These are phyloP conservation scores for Polytrichum formosum DNA, from an alignment of 225 moss, liverwort and hornwort species.

Conservation along the genomic window DNA sequence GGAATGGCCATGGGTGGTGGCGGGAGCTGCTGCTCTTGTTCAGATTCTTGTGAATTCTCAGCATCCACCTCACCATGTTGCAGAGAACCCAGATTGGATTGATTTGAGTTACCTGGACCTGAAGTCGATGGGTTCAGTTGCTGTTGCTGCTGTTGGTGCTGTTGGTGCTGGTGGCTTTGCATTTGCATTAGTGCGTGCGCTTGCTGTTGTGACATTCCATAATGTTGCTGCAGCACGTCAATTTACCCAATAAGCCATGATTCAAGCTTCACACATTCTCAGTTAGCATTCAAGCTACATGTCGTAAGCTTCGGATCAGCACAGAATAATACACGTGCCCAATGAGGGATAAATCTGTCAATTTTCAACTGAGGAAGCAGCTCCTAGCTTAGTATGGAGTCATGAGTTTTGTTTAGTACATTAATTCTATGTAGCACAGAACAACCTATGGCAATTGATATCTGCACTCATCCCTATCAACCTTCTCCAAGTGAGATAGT, in stretches of 20 bases:
- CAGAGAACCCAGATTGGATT: conserved; percentile 11
- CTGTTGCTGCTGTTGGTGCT: conserved; percentile 6
- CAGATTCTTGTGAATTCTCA: conserved; percentile 53
- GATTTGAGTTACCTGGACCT: conserved; percentile 3
- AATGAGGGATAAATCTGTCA: too few relatives aligned
- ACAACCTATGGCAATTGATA: too few relatives aligned
- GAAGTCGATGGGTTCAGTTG: conserved; percentile 26
- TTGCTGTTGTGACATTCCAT: conserved; percentile 38
- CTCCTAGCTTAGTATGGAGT: too few relatives aligned
- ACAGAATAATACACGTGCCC: too few relatives aligned
- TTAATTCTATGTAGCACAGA: too few relatives aligned
- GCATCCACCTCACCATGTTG: conserved; percentile 29
- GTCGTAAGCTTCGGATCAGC: too few relatives aligned
- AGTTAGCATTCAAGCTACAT: too few relatives aligned
- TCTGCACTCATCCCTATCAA: too few relatives aligned
- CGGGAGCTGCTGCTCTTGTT: conserved; percentile 40
- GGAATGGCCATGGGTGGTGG: conserved; percentile 26
- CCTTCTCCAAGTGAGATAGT: too few relatives aligned
- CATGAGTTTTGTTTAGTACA: too few relatives aligned
- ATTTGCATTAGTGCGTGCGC: conserved; percentile 31
- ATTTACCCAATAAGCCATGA: not conserved
- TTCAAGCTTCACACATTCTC: too few relatives aligned
- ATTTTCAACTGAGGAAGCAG: too few relatives aligned
- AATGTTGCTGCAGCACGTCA: conserved; percentile 38
- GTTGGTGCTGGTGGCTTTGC: conserved; percentile 11